Percentiles rank a stretch among this genome's conserved stretches.
These are phyloP conservation scores for Nigrospora osmanthi DNA, from an alignment of 2,329 filamentous ascomycete genomes.

Conservation along the genomic window DNA sequence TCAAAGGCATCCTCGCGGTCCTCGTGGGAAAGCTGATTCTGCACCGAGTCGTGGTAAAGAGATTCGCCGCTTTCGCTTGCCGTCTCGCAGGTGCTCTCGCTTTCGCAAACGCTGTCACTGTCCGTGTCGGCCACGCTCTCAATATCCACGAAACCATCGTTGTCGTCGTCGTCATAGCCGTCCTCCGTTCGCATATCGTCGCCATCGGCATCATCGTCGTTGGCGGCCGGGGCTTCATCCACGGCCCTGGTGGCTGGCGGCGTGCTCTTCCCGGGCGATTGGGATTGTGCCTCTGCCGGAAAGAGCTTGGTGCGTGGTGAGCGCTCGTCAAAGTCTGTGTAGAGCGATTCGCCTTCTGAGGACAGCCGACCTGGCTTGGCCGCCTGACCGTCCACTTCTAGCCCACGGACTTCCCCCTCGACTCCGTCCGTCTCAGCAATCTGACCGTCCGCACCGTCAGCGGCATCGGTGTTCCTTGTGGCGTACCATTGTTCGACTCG, in stretches of 20 bases:
- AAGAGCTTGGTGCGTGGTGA: constrained; percentile 12
- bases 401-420: constrained; percentile 4
- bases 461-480: constrained; percentile 18
- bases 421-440: constrained; percentile 5
- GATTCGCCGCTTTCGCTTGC: constrained; percentile 58
- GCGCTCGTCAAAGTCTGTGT: constrained; percentile 13
- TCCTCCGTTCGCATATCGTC: constrained; percentile 17
- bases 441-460: constrained; percentile 7
- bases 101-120: too few relatives aligned
- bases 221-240: constrained; percentile 12
- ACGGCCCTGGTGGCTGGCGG: constrained; percentile 11
- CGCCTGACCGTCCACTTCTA: neutral
- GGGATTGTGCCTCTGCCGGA: constrained; percentile 5
- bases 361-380: neutral
- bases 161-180: constrained; percentile 22
- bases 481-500: constrained; percentile 45
- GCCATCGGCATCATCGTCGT: constrained; percentile 22
- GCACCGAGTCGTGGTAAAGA: constrained; percentile 53
- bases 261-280: constrained; percentile 1
- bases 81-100: constrained; percentile 4
- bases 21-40: constrained; percentile 69
- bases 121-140: constrained; percentile 16
- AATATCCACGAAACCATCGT: constrained; percentile 24
- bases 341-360: constrained; percentile 4
- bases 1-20: constrained; percentile 93